Conservation (phyloP, 352 stramenopile species). For the Pythium aphanidermatum region DNA sequence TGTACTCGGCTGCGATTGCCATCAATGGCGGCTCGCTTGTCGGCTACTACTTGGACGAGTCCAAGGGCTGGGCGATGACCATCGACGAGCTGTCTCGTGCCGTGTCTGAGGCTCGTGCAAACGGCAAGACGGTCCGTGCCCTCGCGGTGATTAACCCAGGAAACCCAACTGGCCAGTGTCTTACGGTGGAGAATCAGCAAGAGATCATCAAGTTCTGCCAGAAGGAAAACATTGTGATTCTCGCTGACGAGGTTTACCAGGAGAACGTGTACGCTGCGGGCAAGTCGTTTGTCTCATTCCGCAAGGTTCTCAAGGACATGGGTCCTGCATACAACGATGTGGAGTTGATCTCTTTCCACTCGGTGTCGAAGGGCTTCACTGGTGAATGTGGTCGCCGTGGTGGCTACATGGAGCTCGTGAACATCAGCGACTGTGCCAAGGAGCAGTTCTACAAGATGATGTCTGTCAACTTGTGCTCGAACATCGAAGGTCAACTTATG, state of each 20-base stretch:
- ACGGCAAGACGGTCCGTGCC: conserved; percentile 90
- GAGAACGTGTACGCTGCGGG: conserved; percentile 97
- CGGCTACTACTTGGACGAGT: conserved; percentile 97
- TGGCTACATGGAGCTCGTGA: conserved; percentile 96
- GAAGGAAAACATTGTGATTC: conserved; percentile 91
- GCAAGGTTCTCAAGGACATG: conserved; percentile 92
- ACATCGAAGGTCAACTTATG: conserved; percentile 96
- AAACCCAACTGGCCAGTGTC: conserved; percentile 96
- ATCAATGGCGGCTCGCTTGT: conserved; percentile 92
- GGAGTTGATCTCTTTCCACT: conserved; percentile 99
- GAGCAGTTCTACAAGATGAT: conserved; percentile 99
- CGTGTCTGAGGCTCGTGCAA: conserved; percentile 78
- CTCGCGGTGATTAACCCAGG: conserved; percentile 99
- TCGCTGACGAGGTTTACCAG: conserved; percentile 99
- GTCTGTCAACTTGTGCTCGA: conserved; percentile 96
- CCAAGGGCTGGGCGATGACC: conserved; percentile 87
- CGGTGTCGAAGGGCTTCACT: conserved; percentile 97
- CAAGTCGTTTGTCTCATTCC: conserved; percentile 93
- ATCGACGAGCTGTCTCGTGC: conserved; percentile 88
- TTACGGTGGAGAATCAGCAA: conserved; percentile 85
- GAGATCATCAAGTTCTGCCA: conserved; percentile 96
- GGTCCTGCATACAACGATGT: conserved; percentile 76
- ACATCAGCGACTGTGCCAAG: conserved; percentile 88
- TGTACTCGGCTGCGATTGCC: conserved; percentile 98
- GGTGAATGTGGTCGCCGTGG: conserved; percentile 97